phyloP scores from a whole-genome alignment of 1,139 yeast species.

The Blastobotrys buckinghamii region DNA sequence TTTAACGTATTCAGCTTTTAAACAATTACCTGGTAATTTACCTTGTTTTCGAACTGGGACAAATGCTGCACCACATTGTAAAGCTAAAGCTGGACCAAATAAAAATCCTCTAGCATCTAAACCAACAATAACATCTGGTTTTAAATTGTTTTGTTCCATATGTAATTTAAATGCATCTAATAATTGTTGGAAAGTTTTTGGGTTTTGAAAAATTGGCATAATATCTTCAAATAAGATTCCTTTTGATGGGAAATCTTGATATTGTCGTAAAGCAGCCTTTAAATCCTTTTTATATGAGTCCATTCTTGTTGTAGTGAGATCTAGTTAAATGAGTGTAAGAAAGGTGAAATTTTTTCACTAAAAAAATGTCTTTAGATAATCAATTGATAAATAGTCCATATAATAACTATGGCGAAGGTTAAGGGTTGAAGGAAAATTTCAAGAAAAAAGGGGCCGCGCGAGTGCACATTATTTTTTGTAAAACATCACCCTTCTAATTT shows the following conservation, averaged over 20 bases:
- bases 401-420: too few species aligned
- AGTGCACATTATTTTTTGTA: too few species aligned
- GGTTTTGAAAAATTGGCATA: conserved; percentile 84
- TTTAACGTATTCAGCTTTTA: conserved; percentile 69
- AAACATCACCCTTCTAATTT: too few species aligned
- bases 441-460: too few species aligned
- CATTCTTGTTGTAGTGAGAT: background rate
- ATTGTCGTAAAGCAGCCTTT: conserved; percentile 44
- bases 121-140: conserved; percentile 87
- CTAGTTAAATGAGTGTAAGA: too few species aligned
- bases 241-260: conserved; percentile 87
- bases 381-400: too few species aligned
- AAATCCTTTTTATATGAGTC: conserved; percentile 18
- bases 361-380: too few species aligned
- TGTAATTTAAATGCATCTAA: conserved; percentile 76
- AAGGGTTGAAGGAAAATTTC: too few species aligned
- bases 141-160: conserved; percentile 48
- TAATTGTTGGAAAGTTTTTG: conserved; percentile 71
- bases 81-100: conserved; percentile 92
- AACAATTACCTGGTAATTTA: conserved; percentile 83
- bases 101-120: conserved; percentile 95
- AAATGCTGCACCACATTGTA: conserved; percentile 83
- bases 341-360: too few species aligned
- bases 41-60: conserved; percentile 95
- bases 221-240: conserved; percentile 96